Evolutionary conservation across 2,329 filamentous ascomycete species (phyloP).

Genomic region (Aureobasidium zeae): DNA sequence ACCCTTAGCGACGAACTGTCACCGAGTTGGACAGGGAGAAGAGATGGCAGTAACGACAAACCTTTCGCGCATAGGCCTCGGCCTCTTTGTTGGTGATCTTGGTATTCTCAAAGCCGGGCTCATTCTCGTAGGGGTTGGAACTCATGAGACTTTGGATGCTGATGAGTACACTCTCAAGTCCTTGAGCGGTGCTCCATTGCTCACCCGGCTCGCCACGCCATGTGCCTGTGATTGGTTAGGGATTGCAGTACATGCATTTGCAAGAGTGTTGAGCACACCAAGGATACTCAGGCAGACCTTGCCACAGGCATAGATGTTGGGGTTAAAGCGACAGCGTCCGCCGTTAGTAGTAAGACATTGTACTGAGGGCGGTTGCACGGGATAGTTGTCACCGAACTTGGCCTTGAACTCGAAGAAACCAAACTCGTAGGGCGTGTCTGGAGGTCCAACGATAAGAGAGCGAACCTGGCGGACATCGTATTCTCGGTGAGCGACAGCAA

Average conservation of each 20-base stretch:
- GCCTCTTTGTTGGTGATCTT: conserved; percentile 32
- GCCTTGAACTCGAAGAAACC: conserved; percentile 80
- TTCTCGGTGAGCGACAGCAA: conserved; percentile 81
- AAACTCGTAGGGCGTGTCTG: conserved; percentile 92
- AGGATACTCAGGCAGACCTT: conserved; percentile 73
- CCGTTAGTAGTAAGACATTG: conserved; percentile 74
- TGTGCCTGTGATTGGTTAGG: conserved; percentile 40
- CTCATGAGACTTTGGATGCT: conserved; percentile 97
- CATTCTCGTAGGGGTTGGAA: conserved; percentile 86
- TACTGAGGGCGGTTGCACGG: conserved; percentile 52
- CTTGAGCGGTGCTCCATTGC: conserved; percentile 94
- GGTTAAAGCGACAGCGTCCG: conserved; percentile 86
- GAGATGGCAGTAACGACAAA: too few species aligned
- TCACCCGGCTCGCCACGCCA: conserved; percentile 87
- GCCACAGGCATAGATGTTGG: conserved; percentile 86
- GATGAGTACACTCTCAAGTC: conserved; percentile 84
- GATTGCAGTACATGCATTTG: background rate
- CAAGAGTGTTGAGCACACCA: conserved; percentile 36
- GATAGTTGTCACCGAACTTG: conserved; percentile 60
- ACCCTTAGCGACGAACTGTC: conserved; percentile 14
- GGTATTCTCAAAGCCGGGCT: conserved; percentile 81
- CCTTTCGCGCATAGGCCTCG: conserved; percentile 12
- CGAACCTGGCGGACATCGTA: conserved; percentile 79
- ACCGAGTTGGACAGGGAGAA: too few species aligned
- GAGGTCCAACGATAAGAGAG: conserved; percentile 82